Percentiles rank a stretch among this genome's conserved stretches.
Conservation (phyloP, 179 eudicot species). For the Spergularia azorica region DNA sequence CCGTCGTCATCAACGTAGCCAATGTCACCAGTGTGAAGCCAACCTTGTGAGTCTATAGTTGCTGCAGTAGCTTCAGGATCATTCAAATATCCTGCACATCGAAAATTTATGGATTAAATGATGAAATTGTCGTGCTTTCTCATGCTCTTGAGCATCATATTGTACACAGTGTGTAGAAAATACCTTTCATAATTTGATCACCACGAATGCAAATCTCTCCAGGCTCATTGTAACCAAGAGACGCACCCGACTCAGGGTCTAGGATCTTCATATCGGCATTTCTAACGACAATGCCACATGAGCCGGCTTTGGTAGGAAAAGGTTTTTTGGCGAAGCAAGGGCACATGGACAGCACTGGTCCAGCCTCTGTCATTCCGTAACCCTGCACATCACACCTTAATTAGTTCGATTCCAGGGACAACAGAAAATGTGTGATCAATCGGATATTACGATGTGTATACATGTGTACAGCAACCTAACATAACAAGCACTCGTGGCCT, state of each 20-base stretch:
- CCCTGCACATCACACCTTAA: constrained; percentile 44
- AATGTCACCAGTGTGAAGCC: constrained; percentile 88
- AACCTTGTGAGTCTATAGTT: constrained; percentile 68
- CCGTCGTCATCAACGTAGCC: constrained; percentile 80
- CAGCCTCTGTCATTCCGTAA: constrained; percentile 96
- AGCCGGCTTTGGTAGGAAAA: constrained; percentile 66
- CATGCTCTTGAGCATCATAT: too few species aligned
- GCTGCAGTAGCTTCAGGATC: constrained; percentile 65
- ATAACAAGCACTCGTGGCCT: constrained; percentile 21
- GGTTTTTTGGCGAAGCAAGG: constrained; percentile 74
- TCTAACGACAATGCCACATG: constrained; percentile 82
- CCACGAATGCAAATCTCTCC: constrained; percentile 94
- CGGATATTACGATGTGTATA: too few species aligned
- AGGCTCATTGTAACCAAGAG: constrained; percentile 61
- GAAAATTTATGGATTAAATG: background rate
- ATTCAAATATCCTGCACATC: constrained; percentile 52
- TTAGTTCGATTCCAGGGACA: too few species aligned
- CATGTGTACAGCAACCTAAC: background rate
- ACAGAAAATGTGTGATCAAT: too few species aligned
- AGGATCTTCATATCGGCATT: constrained; percentile 84
- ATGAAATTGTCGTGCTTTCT: too few species aligned
- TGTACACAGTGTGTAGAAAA: too few species aligned
- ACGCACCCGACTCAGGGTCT: constrained; percentile 68
- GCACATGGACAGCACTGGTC: constrained; percentile 85
- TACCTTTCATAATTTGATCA: constrained; percentile 86